Evolutionary conservation across 2,329 filamentous ascomycete species (phyloP), one percentile per base, ranked within the genome.

Genomic region (Ceratocystis diversiconidia): DNA sequence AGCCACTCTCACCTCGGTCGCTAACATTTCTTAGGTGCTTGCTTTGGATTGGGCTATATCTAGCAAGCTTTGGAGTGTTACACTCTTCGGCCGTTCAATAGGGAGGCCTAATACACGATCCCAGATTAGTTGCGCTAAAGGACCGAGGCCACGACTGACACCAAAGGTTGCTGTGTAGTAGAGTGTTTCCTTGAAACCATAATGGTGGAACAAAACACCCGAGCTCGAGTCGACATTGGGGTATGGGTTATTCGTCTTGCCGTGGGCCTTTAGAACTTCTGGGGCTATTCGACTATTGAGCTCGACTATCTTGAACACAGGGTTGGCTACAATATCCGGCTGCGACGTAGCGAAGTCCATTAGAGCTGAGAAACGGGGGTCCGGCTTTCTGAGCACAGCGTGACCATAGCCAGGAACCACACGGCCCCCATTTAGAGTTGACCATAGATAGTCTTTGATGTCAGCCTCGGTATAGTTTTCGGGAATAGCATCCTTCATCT

Each of bases 231-330:
- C 94, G 68, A 99, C 94, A 75, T 99, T 99, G 69, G 94, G 94
- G 78, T 92, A 95, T 1, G 94, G 91, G 79, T 96, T 96, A 82
- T 95, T 95, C 70, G 91, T 96, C 86, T 96, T 97, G 76, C 94
- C 94, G 74, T 99, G 94, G 79, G 96, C 86, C 72, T 85, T 94
- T 71, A 99, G 81, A 22, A 99, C 94, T 63, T 85, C 83, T 17
- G 94, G 94, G 0, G 94, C 94, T 69, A 99, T 87, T 73, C 91
- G 87, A 70, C 88, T 91, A 80, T 95, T 97, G 79, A 88, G 87
- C 82, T 92, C 88, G 65, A 99, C 92, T 10, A 99, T 85, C 76
- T 90, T 85, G 85, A 96, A 97, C 69, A 97, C 86, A 1, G 92
- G 91, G 75, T 97, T 89, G 61, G 82, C 78, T 55, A 89, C 86